A percentile compares a stretch with the other conserved stretches of the same genome.
Conservation (phyloP, 2,329 filamentous ascomycete species). For the Aureobasidium sp. region DNA sequence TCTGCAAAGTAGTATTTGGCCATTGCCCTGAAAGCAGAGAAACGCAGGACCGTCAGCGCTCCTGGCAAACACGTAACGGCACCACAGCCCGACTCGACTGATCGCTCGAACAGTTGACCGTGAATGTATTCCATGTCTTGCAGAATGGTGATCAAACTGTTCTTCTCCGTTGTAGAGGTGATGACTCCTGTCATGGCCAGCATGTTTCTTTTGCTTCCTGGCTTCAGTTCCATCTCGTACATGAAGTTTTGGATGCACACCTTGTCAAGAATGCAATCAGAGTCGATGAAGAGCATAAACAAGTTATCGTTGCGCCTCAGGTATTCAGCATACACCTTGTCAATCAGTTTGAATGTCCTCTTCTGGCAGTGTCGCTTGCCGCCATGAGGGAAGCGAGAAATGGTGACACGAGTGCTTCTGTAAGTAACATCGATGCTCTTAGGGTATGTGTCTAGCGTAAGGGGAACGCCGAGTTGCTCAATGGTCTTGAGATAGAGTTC, state of each 20-base stretch:
- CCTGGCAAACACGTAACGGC: slow-evolving; percentile 91
- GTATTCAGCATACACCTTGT: slow-evolving; percentile 83
- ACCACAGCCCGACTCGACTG: slow-evolving; percentile 88
- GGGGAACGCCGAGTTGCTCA: slow-evolving; percentile 70
- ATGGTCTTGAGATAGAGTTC: slow-evolving; percentile 84
- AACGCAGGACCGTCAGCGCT: slow-evolving; percentile 88
- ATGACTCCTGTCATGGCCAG: slow-evolving; percentile 97
- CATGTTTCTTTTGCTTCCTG: slow-evolving; percentile 85
- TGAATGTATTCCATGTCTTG: slow-evolving; percentile 99
- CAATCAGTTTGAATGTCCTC: slow-evolving; percentile 82
- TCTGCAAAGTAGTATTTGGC: slow-evolving; percentile 98
- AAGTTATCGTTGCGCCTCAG: slow-evolving; percentile 81
- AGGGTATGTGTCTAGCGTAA: slow-evolving; percentile 69
- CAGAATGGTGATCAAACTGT: slow-evolving; percentile 80
- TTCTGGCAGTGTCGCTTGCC: slow-evolving; percentile 94
- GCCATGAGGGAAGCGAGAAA: slow-evolving; percentile 86
- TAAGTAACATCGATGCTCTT: slow-evolving; percentile 86
- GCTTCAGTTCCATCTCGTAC: slow-evolving; percentile 96
- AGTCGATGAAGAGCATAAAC: slow-evolving; percentile 95
- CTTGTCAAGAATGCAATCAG: slow-evolving; percentile 86
- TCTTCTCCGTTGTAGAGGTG: slow-evolving; percentile 81
- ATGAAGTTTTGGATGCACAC: slow-evolving; percentile 95
- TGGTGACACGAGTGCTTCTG: slow-evolving; percentile 71
- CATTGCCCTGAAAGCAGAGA: slow-evolving; percentile 94
- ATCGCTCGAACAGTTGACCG: slow-evolving; percentile 90